These are phyloP conservation scores for Paratinospora sagittata DNA, from an alignment of 164 flowering plant genomes.

Conservation along the genomic window DNA sequence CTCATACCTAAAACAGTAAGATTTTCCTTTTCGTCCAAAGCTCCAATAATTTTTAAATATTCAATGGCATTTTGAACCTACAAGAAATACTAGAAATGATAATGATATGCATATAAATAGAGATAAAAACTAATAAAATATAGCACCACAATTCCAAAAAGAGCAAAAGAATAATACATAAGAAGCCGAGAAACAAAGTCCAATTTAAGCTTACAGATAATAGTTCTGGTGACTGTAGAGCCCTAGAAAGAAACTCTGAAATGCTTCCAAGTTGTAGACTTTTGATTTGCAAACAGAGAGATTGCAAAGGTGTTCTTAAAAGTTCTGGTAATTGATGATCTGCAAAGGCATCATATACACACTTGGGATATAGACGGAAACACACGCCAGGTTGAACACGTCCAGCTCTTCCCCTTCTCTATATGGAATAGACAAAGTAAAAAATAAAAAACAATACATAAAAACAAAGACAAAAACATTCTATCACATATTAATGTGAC, in stretches of 20 bases:
- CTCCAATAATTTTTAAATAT: slow-evolving; percentile 78
- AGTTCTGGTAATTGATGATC: slow-evolving; percentile 94
- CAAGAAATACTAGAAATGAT: slow-evolving; percentile 7
- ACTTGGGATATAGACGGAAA: slow-evolving; percentile 89
- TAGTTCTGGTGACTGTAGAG: slow-evolving; percentile 82
- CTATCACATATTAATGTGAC: not conserved
- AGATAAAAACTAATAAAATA: not conserved
- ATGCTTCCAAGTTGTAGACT: slow-evolving; percentile 89
- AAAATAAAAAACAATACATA: not conserved
- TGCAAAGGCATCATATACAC: slow-evolving; percentile 85
- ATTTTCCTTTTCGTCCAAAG: slow-evolving; percentile 80
- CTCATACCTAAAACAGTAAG: slow-evolving; percentile 68
- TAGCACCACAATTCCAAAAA: not conserved
- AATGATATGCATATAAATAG: not conserved
- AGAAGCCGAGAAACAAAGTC: not conserved
- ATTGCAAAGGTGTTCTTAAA: slow-evolving; percentile 92
- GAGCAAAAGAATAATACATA: not conserved
- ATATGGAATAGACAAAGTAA: slow-evolving; percentile 12
- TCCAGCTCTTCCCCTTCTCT: slow-evolving; percentile 99
- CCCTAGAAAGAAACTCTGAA: slow-evolving; percentile 82
- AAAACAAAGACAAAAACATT: too few relatives aligned
- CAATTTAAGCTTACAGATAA: slow-evolving; percentile 49
- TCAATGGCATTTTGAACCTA: slow-evolving; percentile 97
- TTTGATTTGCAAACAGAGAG: slow-evolving; percentile 92
- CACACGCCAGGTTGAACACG: slow-evolving; percentile 97